Evolutionary conservation across 306 rosid genomes (phyloP).

Genomic region (Quercus rubra): DNA sequence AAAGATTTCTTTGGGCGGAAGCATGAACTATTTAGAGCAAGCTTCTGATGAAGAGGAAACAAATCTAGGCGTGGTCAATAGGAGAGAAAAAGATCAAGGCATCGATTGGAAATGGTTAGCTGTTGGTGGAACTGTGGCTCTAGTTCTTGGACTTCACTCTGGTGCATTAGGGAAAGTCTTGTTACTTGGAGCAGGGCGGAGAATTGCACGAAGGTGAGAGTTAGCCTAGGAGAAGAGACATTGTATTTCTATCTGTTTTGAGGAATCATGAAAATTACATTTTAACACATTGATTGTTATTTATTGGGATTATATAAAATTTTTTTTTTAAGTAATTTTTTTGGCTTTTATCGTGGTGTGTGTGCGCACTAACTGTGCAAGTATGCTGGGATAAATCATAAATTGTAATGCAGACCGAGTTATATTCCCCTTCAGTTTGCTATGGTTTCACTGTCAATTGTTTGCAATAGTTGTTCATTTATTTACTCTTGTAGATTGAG

Average conservation of each 20-base stretch:
- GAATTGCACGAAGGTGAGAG: constrained; percentile 66
- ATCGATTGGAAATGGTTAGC: constrained; percentile 96
- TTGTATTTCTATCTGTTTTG: constrained; percentile 18
- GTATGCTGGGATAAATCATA: too few species aligned
- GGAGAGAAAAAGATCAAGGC: constrained; percentile 39
- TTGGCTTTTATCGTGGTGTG: background rate
- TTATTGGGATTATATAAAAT: background rate
- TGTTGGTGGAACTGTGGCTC: constrained; percentile 87
- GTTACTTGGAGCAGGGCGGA: constrained; percentile 86
- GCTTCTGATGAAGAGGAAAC: constrained; percentile 37
- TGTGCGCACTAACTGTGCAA: background rate
- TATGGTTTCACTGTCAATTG: too few species aligned
- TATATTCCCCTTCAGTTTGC: too few species aligned
- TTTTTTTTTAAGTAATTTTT: background rate
- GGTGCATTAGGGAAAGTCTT: constrained; percentile 77
- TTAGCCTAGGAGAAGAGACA: constrained; percentile 21
- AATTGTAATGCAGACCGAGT: too few species aligned
- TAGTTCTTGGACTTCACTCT: constrained; percentile 81
- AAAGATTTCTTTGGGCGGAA: constrained; percentile 45
- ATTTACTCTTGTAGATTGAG: too few species aligned
- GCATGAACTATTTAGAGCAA: constrained; percentile 41
- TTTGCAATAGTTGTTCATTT: too few species aligned
- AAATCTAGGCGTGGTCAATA: constrained; percentile 20
- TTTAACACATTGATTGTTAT: background rate
- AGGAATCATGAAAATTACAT: background rate